Evolutionary conservation across 495 filamentous ascomycete genomes (phyloP).

Genomic region (Neurospora sublineolata): DNA sequence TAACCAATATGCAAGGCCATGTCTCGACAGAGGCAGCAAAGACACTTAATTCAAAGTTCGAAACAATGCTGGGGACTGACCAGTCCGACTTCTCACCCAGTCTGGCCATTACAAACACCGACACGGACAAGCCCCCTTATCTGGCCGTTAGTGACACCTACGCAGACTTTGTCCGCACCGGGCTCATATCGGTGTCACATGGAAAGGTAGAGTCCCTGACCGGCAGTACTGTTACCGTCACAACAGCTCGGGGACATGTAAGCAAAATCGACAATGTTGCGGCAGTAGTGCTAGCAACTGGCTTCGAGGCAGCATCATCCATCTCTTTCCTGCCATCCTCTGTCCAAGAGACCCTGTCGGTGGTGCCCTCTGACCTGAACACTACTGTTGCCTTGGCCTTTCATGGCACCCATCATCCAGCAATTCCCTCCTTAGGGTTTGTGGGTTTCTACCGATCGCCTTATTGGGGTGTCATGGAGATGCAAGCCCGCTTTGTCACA

Average conservation of each 20-base stretch:
- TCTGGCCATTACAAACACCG: conserved; percentile 21
- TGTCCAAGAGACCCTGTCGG: conserved; percentile 44
- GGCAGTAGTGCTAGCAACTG: conserved; percentile 63
- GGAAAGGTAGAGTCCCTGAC: conserved; percentile 29
- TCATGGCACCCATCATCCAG: conserved; percentile 48
- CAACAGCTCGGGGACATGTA: conserved; percentile 15
- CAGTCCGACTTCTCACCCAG: conserved; percentile 43
- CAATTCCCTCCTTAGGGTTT: conserved; percentile 58
- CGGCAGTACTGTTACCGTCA: conserved; percentile 25
- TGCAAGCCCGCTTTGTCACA: conserved; percentile 63
- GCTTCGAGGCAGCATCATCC: conserved; percentile 52
- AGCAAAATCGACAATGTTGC: conserved; percentile 43
- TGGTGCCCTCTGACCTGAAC: conserved; percentile 41
- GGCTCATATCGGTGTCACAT: conserved; percentile 40
- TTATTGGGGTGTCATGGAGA: conserved; percentile 80
- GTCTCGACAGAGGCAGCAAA: conserved; percentile 42
- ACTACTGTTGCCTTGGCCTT: conserved; percentile 61
- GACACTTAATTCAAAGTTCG: conserved; percentile 42
- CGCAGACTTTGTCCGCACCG: conserved; percentile 55
- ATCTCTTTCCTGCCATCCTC: conserved; percentile 48
- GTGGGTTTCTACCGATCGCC: conserved; percentile 79
- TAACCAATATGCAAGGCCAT: conserved; percentile 48
- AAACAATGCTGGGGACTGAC: conserved; percentile 47
- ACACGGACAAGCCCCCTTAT: conserved; percentile 43
- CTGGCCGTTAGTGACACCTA: conserved; percentile 62